Base-by-base conservation (phyloP, 768 basidiomycete species). In the Xanthoconium stramineum region DNA sequence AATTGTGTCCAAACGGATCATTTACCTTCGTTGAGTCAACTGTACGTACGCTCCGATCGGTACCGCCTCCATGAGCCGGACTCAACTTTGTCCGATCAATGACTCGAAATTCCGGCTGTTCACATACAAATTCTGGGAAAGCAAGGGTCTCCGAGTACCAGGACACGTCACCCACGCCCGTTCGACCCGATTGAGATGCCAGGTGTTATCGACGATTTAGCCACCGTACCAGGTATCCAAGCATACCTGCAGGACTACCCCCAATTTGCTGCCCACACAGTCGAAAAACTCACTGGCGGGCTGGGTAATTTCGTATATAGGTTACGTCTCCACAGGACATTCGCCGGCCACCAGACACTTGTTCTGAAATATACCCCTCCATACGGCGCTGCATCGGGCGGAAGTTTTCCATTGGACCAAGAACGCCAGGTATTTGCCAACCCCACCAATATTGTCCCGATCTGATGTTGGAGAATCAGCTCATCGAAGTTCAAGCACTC, bases 281-380 rank as follows among this genome's bases (percentile, higher is more conserved):
- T 80, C 28, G 67, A 66, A 7, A 57, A 66, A 10, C 75, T 88
- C 24, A 68, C 73, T 5, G 86, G 85, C 2, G 86, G 86, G 7
- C 49, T 33, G 20, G 75, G 74, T 32, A 88, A 86, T 68, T 88
- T 78, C 66, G 66, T 76, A n/a, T 88, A 76, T 64, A 78, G 86
- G 32, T 63, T 87, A n/a, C 64, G 65, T 33, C 74, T 86, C 42
- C 59, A 57, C 15, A 58, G 47, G 35, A 74, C 76, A 10, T 71
- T 79, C 53, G 63, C 76, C 35, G 82, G 79, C 0, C 69, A 63
- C 5, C 55, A 65, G 48, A 84, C 83, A 5, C 64, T 84, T 13
- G 74, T 88, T 32, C 61, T 87, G 42, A 88, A 89, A 68, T 82
- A 87, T 69, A 76, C 77, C 11, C 75, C 78, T 47, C 71, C 77